phyloP scores from a whole-genome alignment of 2,329 filamentous ascomycete genomes.

The Volutella citrinella region DNA sequence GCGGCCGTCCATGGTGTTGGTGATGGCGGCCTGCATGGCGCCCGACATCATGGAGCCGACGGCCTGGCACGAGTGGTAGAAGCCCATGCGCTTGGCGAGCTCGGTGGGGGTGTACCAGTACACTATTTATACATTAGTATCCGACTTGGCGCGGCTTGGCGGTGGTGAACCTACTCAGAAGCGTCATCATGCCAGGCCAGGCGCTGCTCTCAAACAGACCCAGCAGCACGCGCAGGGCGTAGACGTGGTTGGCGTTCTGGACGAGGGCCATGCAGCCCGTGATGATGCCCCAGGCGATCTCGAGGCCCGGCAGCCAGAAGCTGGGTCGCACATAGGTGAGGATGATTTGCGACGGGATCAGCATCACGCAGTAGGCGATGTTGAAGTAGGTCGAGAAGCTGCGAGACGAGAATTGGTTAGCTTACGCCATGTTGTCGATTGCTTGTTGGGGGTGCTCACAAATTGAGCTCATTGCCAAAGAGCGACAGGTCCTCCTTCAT shows the following conservation, averaged over 20 bases:
- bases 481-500: constrained; percentile 36
- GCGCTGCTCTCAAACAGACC: constrained; percentile 35
- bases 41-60: too few relatives aligned
- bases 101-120: constrained; percentile 13
- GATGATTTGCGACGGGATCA: constrained; percentile 36
- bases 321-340: constrained; percentile 35
- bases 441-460: constrained; percentile 1
- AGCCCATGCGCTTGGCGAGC: constrained; percentile 10
- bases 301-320: constrained; percentile 36
- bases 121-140: constrained; percentile 1
- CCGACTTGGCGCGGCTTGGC: constrained; percentile 1
- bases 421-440: background rate
- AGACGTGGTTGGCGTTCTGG: constrained; percentile 33
- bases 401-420: background rate
- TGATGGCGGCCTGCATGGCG: too few relatives aligned
- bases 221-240: constrained; percentile 38
- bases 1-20: too few relatives aligned
- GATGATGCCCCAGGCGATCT: constrained; percentile 27
- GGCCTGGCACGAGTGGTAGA: too few relatives aligned
- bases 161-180: constrained; percentile 24
- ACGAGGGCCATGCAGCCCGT: constrained; percentile 29
- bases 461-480: constrained; percentile 20
- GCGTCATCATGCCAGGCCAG: constrained; percentile 34
- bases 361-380: constrained; percentile 53
- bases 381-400: constrained; percentile 49